Conservation (phyloP, 768 basidiomycete genomes). For the Gloeopeniophorella convolvens region DNA sequence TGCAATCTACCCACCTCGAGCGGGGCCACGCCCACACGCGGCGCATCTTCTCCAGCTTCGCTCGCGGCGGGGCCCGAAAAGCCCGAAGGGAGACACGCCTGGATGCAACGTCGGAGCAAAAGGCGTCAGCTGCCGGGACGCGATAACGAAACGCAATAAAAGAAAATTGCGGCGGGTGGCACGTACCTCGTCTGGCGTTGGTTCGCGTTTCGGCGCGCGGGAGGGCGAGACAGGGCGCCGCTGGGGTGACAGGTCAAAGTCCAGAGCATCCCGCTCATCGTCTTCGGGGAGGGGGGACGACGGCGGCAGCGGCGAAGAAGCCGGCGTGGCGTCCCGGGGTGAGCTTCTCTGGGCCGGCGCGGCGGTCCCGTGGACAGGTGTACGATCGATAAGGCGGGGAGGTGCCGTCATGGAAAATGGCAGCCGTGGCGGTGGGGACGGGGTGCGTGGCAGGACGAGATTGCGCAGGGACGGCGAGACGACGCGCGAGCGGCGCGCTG, state of each 20-base stretch:
- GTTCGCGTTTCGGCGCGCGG: too few species aligned
- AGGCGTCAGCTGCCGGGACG: neutral
- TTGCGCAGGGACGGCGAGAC: conserved; percentile 11
- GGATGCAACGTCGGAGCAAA: neutral
- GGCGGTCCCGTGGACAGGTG: neutral
- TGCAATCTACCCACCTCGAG: neutral
- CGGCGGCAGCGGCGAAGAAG: conserved; percentile 17
- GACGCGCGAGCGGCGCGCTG: conserved; percentile 6
- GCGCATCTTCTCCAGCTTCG: too few species aligned
- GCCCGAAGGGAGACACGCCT: neutral
- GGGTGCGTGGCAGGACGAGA: conserved; percentile 8
- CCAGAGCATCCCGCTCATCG: conserved; percentile 1
- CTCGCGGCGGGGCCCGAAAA: neutral
- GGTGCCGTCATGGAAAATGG: neutral
- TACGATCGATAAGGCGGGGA: conserved; percentile 7
- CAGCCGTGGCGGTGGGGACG: conserved; percentile 12
- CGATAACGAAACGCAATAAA: neutral
- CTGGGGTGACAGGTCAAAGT: neutral
- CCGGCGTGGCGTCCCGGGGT: neutral
- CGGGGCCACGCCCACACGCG: conserved; percentile 4
- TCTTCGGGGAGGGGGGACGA: conserved; percentile 19
- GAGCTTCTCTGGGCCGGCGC: neutral
- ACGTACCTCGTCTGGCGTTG: conserved; percentile 2
- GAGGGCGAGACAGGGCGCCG: too few species aligned
- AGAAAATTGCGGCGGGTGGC: neutral